Conservation (phyloP, 371 early-diverging fungal species). For the Circinella minor region DNA sequence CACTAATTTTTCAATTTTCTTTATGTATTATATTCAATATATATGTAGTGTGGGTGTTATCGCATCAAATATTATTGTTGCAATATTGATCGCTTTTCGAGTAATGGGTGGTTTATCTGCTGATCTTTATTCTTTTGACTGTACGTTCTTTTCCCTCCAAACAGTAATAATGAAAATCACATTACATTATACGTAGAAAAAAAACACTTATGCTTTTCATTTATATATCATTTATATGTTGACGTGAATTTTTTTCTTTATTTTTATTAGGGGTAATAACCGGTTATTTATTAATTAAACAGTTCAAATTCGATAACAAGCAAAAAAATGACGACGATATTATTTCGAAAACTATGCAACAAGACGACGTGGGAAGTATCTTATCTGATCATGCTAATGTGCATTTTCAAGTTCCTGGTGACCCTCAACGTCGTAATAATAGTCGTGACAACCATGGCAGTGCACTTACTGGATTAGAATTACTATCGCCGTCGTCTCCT, state of each 20-base stretch:
- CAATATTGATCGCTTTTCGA: slow-evolving; percentile 40
- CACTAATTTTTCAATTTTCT: background rate
- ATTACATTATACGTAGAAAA: no score
- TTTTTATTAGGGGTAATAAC: slow-evolving; percentile 41
- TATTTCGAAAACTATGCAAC: slow-evolving; percentile 17
- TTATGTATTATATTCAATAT: background rate
- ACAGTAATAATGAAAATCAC: no score
- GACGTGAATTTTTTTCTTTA: no score
- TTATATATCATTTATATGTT: no score
- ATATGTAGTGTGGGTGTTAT: slow-evolving; percentile 44
- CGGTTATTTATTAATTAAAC: slow-evolving; percentile 42
- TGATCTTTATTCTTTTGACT: slow-evolving; percentile 51
- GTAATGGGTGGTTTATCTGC: slow-evolving; percentile 44
- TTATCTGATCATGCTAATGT: background rate
- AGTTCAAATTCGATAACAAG: slow-evolving; percentile 29
- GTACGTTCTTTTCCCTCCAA: slow-evolving; percentile 23
- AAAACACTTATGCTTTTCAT: background rate
- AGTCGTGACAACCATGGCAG: slow-evolving; percentile 7
- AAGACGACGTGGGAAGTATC: slow-evolving; percentile 5
- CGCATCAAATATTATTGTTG: slow-evolving; percentile 39
- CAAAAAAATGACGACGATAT: slow-evolving; percentile 12
- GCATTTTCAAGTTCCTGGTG: no score
- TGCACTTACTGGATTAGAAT: background rate
- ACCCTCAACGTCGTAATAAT: background rate
- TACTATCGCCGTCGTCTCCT: background rate